A percentile compares a stretch with the other conserved stretches of the same genome.
Conservation (phyloP, 2,329 filamentous ascomycete species). For the Aspergillus sp. region DNA sequence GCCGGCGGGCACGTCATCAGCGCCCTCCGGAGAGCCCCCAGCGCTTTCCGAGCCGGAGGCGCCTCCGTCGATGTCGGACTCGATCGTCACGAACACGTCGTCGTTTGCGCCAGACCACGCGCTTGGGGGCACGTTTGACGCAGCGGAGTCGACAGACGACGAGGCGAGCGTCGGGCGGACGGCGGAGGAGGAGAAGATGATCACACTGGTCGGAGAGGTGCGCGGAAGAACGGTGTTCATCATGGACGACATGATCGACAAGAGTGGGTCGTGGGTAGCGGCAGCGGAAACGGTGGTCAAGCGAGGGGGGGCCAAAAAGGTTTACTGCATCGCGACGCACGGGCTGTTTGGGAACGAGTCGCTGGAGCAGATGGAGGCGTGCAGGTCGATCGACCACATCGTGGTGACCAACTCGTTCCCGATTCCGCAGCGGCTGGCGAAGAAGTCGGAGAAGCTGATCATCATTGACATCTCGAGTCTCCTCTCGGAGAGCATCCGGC, state of each 20-base stretch:
- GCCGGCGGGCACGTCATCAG: constrained; percentile 56
- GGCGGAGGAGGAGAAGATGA: constrained; percentile 79
- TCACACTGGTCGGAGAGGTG: constrained; percentile 94
- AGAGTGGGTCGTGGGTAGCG: constrained; percentile 91
- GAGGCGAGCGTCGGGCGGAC: constrained; percentile 49
- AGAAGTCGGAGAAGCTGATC: constrained; percentile 69
- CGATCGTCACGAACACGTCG: constrained; percentile 70
- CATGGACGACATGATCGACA: constrained; percentile 98
- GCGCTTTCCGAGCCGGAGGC: constrained; percentile 39
- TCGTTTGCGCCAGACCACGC: constrained; percentile 59
- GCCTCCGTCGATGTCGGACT: constrained; percentile 74
- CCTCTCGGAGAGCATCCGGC: constrained; percentile 81
- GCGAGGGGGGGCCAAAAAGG: constrained; percentile 78
- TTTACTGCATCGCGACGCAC: constrained; percentile 96
- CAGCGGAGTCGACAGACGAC: constrained; percentile 83
- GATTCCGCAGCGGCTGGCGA: constrained; percentile 64
- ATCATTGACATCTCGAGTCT: constrained; percentile 82
- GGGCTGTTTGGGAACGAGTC: constrained; percentile 87
- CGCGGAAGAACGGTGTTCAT: constrained; percentile 81
- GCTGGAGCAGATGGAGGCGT: constrained; percentile 79
- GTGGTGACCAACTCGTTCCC: constrained; percentile 97
- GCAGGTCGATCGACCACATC: constrained; percentile 87
- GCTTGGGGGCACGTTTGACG: constrained; percentile 76
- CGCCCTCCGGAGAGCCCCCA: constrained; percentile 48
- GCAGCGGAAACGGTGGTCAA: constrained; percentile 95